Base-by-base conservation (phyloP, 2,329 filamentous ascomycete genomes). In the Diplodia mutila region DNA sequence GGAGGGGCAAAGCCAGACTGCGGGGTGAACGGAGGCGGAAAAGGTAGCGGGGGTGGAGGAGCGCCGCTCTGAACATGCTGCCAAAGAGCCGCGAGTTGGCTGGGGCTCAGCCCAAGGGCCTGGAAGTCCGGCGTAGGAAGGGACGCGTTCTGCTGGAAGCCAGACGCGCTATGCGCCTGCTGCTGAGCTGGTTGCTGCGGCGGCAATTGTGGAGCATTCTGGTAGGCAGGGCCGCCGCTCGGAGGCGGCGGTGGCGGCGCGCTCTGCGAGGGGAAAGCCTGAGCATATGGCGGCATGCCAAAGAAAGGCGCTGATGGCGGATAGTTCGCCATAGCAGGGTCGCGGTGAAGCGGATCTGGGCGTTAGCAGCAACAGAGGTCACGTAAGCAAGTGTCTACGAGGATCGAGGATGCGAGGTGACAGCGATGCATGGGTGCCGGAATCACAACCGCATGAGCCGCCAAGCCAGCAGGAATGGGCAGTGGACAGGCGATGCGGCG, bases 1-100 rank as follows among this genome's bases (percentile, higher is more conserved):
- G 68, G 68, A 59, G 74, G 70, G 11, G 72, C 68, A 61, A 74
- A 71, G 16, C 23, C 59, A 57, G 74, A 54, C 67, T 67, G 68
- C 66, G 72, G 66, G 42, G 61, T 52, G 57, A 76, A 72, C 27
- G 72, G 74, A 27, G 77, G 69, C n/a, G 77, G 76, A 46, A 80
- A 70, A 12, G 69, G 69, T 49, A 72, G 70, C 23, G 69, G 69
- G 18, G 69, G 69, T 39, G 73, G 72, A 70, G 21, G 46, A 8
- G 42, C 57, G 12, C 34, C 66, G 66, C 32, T 63, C 49, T 70
- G 53, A 76, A 67, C 32, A 9, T 59, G 64, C 37, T 63, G 52
- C 51, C 59, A 59, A 48, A 67, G 42, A 37, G 42, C 63, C n/a
- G 63, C 67, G 29, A 67, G 27, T 27, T 61, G 69, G 39, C 42